Conservation (phyloP, 2,329 filamentous ascomycete species). For the Calonectria henricotiae region DNA sequence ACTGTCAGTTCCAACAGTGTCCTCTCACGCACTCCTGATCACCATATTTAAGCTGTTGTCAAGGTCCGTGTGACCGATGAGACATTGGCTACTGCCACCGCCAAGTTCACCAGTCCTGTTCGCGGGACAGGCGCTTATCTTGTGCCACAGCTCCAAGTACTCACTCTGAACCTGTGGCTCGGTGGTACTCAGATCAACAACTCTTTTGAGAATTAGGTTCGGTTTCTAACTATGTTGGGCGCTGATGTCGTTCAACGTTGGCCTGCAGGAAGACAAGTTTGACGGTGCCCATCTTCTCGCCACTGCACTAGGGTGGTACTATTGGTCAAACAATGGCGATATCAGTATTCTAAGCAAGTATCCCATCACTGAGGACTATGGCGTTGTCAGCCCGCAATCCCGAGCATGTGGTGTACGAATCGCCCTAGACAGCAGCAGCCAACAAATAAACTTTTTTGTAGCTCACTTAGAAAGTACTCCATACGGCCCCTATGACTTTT, state of each 20-base stretch:
- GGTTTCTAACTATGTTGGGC: conserved; percentile 54
- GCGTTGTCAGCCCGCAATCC: conserved; percentile 45
- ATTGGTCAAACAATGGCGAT: conserved; percentile 55
- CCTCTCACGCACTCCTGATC: conserved; percentile 57
- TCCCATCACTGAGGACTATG: conserved; percentile 57
- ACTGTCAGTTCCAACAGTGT: conserved; percentile 54
- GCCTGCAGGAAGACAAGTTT: conserved; percentile 58
- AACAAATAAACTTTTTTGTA: conserved; percentile 58
- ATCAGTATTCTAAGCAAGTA: conserved; percentile 60
- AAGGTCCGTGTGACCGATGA: conserved; percentile 45
- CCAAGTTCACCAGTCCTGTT: conserved; percentile 57
- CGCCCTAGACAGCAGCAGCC: conserved; percentile 54
- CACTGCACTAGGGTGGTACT: conserved; percentile 60
- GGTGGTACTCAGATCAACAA: conserved; percentile 58
- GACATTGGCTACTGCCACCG: conserved; percentile 48
- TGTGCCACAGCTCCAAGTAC: conserved; percentile 56
- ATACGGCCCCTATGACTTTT: conserved; percentile 64
- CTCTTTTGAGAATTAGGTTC: conserved; percentile 60
- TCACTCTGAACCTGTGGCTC: conserved; percentile 62
- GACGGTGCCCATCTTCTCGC: conserved; percentile 56
- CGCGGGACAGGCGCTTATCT: conserved; percentile 49
- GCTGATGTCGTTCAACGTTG: conserved; percentile 56
- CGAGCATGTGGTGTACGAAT: conserved; percentile 55
- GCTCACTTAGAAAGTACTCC: conserved; percentile 59
- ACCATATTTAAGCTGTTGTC: conserved; percentile 20